These are phyloP conservation scores for Myrmaecium sp. DNA, from an alignment of 2,329 filamentous ascomycete species.

Conservation along the genomic window DNA sequence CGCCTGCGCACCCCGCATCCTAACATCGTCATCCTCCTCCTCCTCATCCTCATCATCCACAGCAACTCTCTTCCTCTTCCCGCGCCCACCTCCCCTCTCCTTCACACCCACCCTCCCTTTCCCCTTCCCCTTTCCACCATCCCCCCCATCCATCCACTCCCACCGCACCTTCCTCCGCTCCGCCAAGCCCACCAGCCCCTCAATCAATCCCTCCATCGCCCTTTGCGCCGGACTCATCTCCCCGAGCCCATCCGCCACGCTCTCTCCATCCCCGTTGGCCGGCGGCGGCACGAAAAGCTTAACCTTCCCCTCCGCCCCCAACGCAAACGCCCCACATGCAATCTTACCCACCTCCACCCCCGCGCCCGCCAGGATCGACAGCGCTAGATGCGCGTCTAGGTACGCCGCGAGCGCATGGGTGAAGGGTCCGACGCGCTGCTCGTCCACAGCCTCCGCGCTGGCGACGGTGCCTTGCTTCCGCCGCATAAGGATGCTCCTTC, in stretches of 20 bases:
- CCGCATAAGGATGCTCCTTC: slow-evolving; percentile 10
- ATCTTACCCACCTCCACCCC: slow-evolving; percentile 24
- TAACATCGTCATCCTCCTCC: not conserved
- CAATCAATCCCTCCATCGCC: slow-evolving; percentile 8
- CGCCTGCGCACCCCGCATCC: not conserved
- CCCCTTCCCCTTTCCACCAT: not conserved
- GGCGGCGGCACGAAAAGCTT: slow-evolving; percentile 20
- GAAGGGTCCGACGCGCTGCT: slow-evolving; percentile 17
- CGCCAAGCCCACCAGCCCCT: slow-evolving; percentile 2
- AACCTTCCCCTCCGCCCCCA: slow-evolving; percentile 22
- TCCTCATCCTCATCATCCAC: not conserved
- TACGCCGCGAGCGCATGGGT: slow-evolving; percentile 23
- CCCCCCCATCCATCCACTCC: not conserved
- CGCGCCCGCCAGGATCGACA: slow-evolving; percentile 22
- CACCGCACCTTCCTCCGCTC: not conserved
- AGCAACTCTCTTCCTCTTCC: not conserved
- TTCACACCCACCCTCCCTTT: slow-evolving; percentile 1
- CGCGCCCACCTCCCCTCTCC: not conserved
- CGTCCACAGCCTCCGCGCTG: slow-evolving; percentile 4
- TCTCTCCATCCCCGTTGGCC: not conserved
- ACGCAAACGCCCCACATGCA: slow-evolving; percentile 24
- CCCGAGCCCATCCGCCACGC: not conserved
- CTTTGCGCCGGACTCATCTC: not conserved
- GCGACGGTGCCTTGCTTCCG: slow-evolving; percentile 9
- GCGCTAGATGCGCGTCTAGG: slow-evolving; percentile 22